These are phyloP conservation scores for Stagonosporopsis vannaccii DNA, from an alignment of 2,329 filamentous ascomycete genomes.

Conservation along the genomic window DNA sequence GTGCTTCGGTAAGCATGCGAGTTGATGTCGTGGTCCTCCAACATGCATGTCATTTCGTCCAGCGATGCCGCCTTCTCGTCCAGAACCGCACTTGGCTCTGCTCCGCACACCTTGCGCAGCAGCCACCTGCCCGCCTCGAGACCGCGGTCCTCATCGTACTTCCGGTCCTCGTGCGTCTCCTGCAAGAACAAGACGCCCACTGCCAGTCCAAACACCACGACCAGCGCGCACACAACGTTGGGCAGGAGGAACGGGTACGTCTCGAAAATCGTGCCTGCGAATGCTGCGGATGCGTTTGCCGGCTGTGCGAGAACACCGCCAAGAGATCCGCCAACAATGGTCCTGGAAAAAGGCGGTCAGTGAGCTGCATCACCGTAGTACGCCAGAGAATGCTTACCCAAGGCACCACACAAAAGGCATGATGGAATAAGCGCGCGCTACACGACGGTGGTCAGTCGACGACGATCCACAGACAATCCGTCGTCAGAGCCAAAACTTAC, in stretches of 20 bases:
- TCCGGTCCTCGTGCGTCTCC: conserved; percentile 89
- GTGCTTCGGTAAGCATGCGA: conserved; percentile 69
- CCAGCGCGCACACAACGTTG: conserved; percentile 86
- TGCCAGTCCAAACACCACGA: conserved; percentile 77
- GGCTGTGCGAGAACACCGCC: conserved; percentile 90
- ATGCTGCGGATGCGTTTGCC: conserved; percentile 82
- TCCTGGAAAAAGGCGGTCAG: conserved; percentile 61
- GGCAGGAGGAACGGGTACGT: conserved; percentile 88
- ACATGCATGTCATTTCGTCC: conserved; percentile 68
- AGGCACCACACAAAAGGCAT: conserved; percentile 99
- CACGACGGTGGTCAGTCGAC: conserved; percentile 30
- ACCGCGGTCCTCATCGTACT: conserved; percentile 76
- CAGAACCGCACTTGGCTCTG: conserved; percentile 39
- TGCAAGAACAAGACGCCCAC: conserved; percentile 88
- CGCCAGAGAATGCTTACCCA: conserved; percentile 63
- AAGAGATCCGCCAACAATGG: conserved; percentile 89
- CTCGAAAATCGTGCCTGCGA: conserved; percentile 81
- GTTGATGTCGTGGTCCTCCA: conserved; percentile 57
- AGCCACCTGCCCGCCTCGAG: conserved; percentile 79
- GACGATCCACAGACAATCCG: conserved; percentile 10
- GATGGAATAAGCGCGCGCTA: conserved; percentile 91
- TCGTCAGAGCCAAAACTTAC: conserved; percentile 58
- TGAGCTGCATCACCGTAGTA: conserved; percentile 17
- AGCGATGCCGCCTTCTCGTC: conserved; percentile 54
- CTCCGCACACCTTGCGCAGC: conserved; percentile 45